Conservation (phyloP, 352 stramenopile genomes). For the Phytopythium vexans region DNA sequence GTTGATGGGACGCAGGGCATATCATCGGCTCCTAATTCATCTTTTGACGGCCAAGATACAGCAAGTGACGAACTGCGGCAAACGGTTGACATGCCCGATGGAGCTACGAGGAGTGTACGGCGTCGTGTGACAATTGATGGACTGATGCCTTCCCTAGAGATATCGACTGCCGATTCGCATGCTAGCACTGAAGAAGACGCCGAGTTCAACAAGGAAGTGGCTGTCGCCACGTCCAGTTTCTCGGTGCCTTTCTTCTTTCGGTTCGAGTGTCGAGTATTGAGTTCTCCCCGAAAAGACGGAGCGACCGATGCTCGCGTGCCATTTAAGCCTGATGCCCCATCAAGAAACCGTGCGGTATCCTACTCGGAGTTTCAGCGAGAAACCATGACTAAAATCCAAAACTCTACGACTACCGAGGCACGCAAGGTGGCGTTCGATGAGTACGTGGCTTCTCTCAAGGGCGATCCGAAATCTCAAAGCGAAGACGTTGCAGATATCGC, state of each 20-base stretch:
- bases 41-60: too few species aligned
- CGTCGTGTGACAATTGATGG: slow-evolving; percentile 3
- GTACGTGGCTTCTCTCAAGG: slow-evolving; percentile 39
- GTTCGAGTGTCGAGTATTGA: slow-evolving; percentile 75
- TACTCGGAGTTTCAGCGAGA: slow-evolving; percentile 39
- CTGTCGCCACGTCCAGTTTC: slow-evolving; percentile 76
- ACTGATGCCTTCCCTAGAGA: neutral
- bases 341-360: slow-evolving; percentile 32
- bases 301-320: neutral
- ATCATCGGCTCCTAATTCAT: neutral
- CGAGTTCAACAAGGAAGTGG: slow-evolving; percentile 83
- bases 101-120: slow-evolving; percentile 1
- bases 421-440: slow-evolving; percentile 30
- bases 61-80: neutral
- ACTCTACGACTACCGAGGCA: slow-evolving; percentile 14
- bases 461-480: slow-evolving; percentile 7
- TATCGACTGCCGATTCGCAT: slow-evolving; percentile 1
- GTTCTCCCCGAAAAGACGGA: slow-evolving; percentile 14
- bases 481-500: slow-evolving; percentile 43
- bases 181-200: slow-evolving; percentile 60
- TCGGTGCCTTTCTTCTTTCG: slow-evolving; percentile 84
- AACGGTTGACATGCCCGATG: neutral
- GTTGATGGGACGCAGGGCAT: neutral
- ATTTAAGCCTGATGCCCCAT: neutral
- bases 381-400: slow-evolving; percentile 13